Conservation (phyloP, 371 early-diverging fungal genomes). For the Mucor saturninus region DNA sequence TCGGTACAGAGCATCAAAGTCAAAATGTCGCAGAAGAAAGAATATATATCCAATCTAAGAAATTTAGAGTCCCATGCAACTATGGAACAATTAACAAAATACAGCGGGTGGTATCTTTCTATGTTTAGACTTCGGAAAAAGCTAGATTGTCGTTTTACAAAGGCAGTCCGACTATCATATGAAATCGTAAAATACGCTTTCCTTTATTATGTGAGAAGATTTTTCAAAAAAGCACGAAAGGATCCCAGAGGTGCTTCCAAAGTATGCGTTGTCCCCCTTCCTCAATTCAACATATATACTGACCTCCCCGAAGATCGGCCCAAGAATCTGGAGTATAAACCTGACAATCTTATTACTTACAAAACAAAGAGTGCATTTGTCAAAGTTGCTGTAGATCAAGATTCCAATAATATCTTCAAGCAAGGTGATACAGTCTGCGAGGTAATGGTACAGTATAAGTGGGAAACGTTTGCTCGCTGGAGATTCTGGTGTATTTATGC, state of each 20-base stretch:
- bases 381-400: not conserved
- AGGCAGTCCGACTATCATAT: too few relatives aligned
- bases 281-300: constrained; percentile 14
- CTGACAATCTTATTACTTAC: not conserved
- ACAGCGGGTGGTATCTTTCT: not conserved
- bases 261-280: constrained; percentile 16
- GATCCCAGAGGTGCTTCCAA: not conserved
- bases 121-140: not conserved
- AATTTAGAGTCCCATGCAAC: constrained; percentile 10
- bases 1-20: not conserved
- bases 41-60: constrained; percentile 6
- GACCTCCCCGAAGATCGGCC: constrained; percentile 7
- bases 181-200: too few relatives aligned
- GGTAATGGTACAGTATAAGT: constrained; percentile 17
- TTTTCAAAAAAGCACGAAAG: not conserved
- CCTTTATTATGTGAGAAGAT: not conserved
- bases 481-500: not conserved
- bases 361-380: constrained; percentile 7
- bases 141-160: too few relatives aligned
- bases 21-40: not conserved
- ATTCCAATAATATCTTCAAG: constrained; percentile 14
- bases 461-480: constrained; percentile 8
- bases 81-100: constrained; percentile 13
- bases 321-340: not conserved
- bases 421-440: constrained; percentile 21